Evolutionary conservation across 495 filamentous ascomycete species (phyloP).

Genomic region (Aeminium ludgeri): DNA sequence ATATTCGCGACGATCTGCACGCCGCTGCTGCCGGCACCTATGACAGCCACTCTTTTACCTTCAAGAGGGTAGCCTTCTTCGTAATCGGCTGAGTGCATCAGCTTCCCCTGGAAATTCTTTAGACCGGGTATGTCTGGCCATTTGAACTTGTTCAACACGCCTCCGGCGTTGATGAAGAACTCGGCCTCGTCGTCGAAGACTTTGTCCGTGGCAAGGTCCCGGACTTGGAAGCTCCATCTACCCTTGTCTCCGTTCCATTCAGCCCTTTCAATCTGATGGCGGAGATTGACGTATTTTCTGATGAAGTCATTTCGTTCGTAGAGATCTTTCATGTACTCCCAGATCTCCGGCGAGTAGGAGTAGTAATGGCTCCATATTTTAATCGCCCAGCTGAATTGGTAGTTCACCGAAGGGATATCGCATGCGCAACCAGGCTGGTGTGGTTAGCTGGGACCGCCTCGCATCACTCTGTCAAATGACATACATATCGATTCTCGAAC

Average conservation of each 20-base stretch:
- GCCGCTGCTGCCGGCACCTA: conserved; percentile 23
- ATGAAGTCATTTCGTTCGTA: conserved; percentile 28
- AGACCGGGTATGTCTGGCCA: conserved; percentile 24
- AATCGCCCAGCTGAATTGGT: conserved; percentile 26
- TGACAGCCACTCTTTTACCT: conserved; percentile 26
- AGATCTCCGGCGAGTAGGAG: conserved; percentile 26
- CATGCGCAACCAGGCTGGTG: conserved; percentile 23
- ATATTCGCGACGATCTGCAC: conserved; percentile 26
- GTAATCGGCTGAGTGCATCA: conserved; percentile 27
- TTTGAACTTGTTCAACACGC: conserved; percentile 27
- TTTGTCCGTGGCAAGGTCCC: conserved; percentile 17
- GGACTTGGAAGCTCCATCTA: conserved; percentile 21
- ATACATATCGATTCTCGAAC: conserved; percentile 24
- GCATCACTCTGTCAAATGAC: background rate
- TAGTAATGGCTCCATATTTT: conserved; percentile 30
- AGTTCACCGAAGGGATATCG: conserved; percentile 25
- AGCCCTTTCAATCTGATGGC: conserved; percentile 20
- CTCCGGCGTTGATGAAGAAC: conserved; percentile 27
- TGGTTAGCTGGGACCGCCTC: too few species aligned
- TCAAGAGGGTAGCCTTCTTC: conserved; percentile 22
- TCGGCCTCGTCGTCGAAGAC: conserved; percentile 23
- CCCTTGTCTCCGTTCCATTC: conserved; percentile 21
- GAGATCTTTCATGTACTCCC: conserved; percentile 29
- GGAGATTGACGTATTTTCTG: conserved; percentile 23
- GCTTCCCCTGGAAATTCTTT: conserved; percentile 22